phyloP scores from a whole-genome alignment of 306 rosid genomes.

The Quercus robur region DNA sequence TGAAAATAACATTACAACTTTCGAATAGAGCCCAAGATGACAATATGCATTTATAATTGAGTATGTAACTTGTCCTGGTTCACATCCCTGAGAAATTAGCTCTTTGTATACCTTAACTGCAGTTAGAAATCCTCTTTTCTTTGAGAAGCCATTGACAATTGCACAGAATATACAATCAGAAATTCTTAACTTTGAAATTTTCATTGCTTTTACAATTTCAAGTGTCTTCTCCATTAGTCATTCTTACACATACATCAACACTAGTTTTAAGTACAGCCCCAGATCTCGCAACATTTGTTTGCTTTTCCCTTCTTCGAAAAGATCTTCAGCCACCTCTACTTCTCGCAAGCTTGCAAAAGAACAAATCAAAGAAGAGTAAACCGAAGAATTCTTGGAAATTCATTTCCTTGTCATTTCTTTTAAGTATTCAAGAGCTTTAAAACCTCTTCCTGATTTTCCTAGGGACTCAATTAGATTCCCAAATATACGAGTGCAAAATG shows the following conservation, averaged over 20 bases:
- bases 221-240: conserved; percentile 55
- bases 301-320: conserved; percentile 45
- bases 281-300: conserved; percentile 50
- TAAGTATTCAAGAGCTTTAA: conserved; percentile 57
- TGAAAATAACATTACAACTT: conserved; percentile 47
- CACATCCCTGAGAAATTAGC: conserved; percentile 42
- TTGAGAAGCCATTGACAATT: conserved; percentile 57
- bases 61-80: conserved; percentile 72
- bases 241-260: conserved; percentile 63
- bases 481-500: conserved; percentile 31
- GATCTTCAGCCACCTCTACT: conserved; percentile 49
- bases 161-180: conserved; percentile 60
- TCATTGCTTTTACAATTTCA: conserved; percentile 49
- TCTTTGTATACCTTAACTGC: conserved; percentile 41
- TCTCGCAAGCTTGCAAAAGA: conserved; percentile 42
- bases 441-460: conserved; percentile 42
- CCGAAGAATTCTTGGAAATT: conserved; percentile 23
- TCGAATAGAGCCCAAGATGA: conserved; percentile 39
- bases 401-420: conserved; percentile 40
- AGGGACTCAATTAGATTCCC: conserved; percentile 46
- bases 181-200: conserved; percentile 41
- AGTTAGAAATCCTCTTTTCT: conserved; percentile 42
- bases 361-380: conserved; percentile 57
- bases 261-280: conserved; percentile 43
- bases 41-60: conserved; percentile 59